Conservation (phyloP, 139 green algal genomes). For the Eudorina sp. region DNA sequence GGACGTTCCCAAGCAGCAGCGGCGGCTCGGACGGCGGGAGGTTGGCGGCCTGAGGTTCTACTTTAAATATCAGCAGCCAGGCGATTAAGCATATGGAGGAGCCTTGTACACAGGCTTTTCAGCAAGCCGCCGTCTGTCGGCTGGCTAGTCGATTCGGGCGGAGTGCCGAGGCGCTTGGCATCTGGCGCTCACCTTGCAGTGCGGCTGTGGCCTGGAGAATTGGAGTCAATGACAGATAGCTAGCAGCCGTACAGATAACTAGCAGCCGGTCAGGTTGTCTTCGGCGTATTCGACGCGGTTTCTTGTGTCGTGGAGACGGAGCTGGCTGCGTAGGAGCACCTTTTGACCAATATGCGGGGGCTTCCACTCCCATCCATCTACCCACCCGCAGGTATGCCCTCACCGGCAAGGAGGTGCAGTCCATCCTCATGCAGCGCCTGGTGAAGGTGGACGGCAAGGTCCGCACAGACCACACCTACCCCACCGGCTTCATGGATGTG, state of each 20-base stretch:
- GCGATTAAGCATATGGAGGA: too few relatives aligned
- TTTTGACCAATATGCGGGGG: neutral
- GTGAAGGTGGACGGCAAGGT: conserved; percentile 98
- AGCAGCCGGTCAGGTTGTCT: too few relatives aligned
- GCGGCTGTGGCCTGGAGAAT: too few relatives aligned
- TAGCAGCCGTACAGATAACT: too few relatives aligned
- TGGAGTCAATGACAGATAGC: too few relatives aligned
- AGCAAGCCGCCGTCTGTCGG: neutral
- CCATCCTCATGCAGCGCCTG: conserved; percentile 98
- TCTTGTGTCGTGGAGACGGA: too few relatives aligned
- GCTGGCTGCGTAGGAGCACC: too few relatives aligned
- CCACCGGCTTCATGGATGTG: conserved; percentile 98
- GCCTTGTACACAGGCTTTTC: too few relatives aligned
- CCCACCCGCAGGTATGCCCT: conserved; percentile 92
- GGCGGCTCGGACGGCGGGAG: conserved; percentile 39
- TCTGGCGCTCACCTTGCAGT: too few relatives aligned
- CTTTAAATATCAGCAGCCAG: too few relatives aligned
- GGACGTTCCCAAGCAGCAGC: conserved; percentile 9
- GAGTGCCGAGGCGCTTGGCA: too few relatives aligned
- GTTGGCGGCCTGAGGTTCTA: neutral
- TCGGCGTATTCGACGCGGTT: too few relatives aligned
- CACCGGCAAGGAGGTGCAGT: conserved; percentile 95
- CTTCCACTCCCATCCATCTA: neutral
- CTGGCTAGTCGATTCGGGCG: neutral
- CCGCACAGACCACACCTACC: conserved; percentile 96